Evolutionary conservation across 2,329 filamentous ascomycete species (phyloP).

Genomic region (Colletotrichum sp.): DNA sequence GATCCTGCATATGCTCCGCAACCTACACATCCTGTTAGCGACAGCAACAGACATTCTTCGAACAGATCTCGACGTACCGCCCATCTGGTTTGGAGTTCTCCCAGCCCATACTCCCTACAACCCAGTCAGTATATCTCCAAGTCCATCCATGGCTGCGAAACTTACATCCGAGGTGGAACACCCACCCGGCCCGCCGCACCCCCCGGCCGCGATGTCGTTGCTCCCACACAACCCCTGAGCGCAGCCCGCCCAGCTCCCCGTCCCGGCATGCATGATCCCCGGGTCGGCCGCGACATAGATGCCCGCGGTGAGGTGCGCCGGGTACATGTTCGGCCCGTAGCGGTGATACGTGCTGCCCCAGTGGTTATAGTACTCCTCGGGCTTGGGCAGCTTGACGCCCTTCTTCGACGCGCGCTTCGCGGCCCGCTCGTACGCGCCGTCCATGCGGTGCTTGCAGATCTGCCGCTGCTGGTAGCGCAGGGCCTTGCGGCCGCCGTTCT

Average conservation of each 20-base stretch:
- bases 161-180: conserved; percentile 7
- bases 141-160: neutral
- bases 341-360: conserved; percentile 60
- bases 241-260: conserved; percentile 38
- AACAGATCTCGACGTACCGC: neutral
- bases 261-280: conserved; percentile 30
- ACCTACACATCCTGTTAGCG: neutral
- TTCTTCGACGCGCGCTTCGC: conserved; percentile 53
- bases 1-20: neutral
- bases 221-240: neutral
- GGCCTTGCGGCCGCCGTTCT: conserved; percentile 20
- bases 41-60: neutral
- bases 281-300: conserved; percentile 53
- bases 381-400: conserved; percentile 50
- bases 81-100: neutral
- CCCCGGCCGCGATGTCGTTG: conserved; percentile 45
- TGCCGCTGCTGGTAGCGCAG: conserved; percentile 42
- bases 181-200: conserved; percentile 46
- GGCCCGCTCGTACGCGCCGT: conserved; percentile 63
- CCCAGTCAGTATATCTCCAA: neutral
- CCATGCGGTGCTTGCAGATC: conserved; percentile 40
- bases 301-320: conserved; percentile 45
- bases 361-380: conserved; percentile 55
- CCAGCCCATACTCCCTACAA: neutral
- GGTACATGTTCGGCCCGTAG: conserved; percentile 51